phyloP scores from a whole-genome alignment of 352 stramenopile species.

The Phytophthora palmivora region DNA sequence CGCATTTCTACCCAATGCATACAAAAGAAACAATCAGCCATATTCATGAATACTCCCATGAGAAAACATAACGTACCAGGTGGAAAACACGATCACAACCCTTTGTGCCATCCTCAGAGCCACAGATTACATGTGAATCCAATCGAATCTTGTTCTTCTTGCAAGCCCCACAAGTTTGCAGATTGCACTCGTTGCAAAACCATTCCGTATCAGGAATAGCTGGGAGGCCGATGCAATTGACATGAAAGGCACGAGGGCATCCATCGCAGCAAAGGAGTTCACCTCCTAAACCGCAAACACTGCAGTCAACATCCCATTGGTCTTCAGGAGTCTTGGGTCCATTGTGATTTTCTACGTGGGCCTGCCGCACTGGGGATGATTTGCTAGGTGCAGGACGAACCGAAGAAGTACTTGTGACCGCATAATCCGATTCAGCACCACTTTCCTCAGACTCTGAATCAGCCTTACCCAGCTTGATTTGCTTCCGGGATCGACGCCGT shows the following conservation, averaged over 20 bases:
- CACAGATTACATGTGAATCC: constrained; percentile 92
- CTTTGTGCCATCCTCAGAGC: constrained; percentile 86
- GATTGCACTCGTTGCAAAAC: constrained; percentile 90
- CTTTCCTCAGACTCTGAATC: constrained; percentile 33
- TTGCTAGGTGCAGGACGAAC: constrained; percentile 24
- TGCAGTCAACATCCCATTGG: constrained; percentile 91
- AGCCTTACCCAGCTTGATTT: constrained; percentile 28
- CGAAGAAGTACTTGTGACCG: constrained; percentile 30
- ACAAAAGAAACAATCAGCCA: constrained; percentile 3
- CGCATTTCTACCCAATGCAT: constrained; percentile 80
- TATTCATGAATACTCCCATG: background rate
- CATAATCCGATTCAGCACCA: constrained; percentile 32
- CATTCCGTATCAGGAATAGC: constrained; percentile 79
- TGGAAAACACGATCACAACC: constrained; percentile 91
- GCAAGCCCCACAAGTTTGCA: constrained; percentile 81
- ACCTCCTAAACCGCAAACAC: constrained; percentile 83
- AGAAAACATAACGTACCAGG: constrained; percentile 53
- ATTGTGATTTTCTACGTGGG: constrained; percentile 31
- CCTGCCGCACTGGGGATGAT: constrained; percentile 29
- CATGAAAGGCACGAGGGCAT: constrained; percentile 93
- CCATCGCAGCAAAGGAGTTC: constrained; percentile 92
- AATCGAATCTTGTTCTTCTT: constrained; percentile 90
- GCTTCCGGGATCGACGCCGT: constrained; percentile 27
- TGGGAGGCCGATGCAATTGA: constrained; percentile 80
- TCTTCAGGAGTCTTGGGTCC: constrained; percentile 59